Conservation (phyloP, 139 green algal genomes). For the Zygnema cylindricum region DNA sequence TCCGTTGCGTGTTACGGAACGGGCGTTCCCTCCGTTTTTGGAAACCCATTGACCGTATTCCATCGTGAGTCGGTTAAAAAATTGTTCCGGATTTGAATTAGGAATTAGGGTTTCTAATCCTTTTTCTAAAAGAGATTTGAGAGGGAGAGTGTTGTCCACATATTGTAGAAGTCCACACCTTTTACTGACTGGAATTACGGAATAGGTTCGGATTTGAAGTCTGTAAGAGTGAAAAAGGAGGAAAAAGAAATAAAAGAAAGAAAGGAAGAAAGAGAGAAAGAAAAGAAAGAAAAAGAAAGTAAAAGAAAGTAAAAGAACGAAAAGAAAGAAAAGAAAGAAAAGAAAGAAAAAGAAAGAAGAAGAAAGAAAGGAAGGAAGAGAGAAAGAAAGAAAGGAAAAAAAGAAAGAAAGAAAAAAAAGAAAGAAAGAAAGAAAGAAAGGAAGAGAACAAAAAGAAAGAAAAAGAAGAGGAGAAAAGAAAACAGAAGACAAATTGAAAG, state of each 20-base stretch:
- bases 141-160: slow-evolving; percentile 63
- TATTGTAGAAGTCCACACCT: slow-evolving; percentile 73
- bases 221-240: background rate
- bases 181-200: slow-evolving; percentile 70
- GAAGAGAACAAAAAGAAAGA: background rate
- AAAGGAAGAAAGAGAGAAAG: background rate
- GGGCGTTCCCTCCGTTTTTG: background rate
- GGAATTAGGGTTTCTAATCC: background rate
- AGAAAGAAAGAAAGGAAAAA: no score
- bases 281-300: no score
- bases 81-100: slow-evolving; percentile 4
- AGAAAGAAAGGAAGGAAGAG: background rate
- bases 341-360: background rate
- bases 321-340: background rate
- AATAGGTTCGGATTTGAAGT: slow-evolving; percentile 68
- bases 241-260: background rate
- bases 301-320: no score
- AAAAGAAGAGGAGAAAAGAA: no score
- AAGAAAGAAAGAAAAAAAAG: no score
- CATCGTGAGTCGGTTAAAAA: background rate
- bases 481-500: background rate
- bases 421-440: background rate
- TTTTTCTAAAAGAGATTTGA: slow-evolving; percentile 37
- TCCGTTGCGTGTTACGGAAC: background rate
- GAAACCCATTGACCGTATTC: slow-evolving; percentile 22